A percentile compares a stretch with the other conserved stretches of the same genome.
Conservation (phyloP, 2,329 filamentous ascomycete genomes). For the Cercospora sp. region DNA sequence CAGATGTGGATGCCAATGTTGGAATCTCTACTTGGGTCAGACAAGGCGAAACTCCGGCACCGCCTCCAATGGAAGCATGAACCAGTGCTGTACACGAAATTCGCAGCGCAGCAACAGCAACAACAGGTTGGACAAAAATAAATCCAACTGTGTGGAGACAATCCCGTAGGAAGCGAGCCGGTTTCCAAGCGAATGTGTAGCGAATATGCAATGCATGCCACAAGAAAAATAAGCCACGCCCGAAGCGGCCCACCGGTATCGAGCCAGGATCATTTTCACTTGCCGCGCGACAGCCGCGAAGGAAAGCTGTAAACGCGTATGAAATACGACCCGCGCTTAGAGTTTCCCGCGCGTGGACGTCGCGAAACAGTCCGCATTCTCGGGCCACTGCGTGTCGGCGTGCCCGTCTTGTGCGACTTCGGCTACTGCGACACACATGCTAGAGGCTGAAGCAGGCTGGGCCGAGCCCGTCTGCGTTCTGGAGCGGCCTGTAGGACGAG, state of each 20-base stretch:
- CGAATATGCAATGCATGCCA: constrained; percentile 4
- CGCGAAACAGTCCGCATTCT: background rate
- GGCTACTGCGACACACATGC: background rate
- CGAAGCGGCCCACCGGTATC: background rate
- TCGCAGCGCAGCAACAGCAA: background rate
- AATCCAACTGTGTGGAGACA: background rate
- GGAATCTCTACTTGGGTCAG: constrained; percentile 22
- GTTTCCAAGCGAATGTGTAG: background rate
- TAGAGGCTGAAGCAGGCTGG: background rate
- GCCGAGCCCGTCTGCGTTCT: background rate
- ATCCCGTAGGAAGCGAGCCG: background rate
- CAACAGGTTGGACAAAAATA: background rate
- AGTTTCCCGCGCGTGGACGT: constrained; percentile 6
- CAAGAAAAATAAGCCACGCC: background rate
- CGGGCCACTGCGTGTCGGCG: background rate
- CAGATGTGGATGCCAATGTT: constrained; percentile 45
- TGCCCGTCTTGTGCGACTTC: background rate
- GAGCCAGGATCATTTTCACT: background rate
- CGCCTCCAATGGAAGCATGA: constrained; percentile 13
- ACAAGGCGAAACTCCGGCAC: constrained; percentile 13
- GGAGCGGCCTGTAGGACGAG: background rate
- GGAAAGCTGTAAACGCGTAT: background rate
- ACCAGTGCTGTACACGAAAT: background rate
- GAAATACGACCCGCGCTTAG: background rate
- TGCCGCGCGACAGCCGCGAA: constrained; percentile 9